Evolutionary conservation across 345 rosid species (phyloP).

Genomic region (Eucalyptus curtisii): DNA sequence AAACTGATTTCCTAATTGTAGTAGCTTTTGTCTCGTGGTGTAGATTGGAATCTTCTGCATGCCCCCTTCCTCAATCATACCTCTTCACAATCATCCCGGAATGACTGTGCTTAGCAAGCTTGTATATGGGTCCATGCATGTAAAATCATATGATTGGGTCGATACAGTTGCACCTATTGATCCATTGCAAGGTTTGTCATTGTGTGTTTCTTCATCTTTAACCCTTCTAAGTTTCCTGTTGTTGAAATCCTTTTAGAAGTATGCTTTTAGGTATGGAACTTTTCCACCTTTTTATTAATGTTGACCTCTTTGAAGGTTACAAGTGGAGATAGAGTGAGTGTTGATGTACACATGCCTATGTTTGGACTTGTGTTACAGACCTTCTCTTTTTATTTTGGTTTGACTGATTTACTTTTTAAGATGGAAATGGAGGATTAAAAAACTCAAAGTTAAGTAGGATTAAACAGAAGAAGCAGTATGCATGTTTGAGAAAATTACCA

Average conservation of each 20-base stretch:
- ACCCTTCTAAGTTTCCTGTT: not conserved
- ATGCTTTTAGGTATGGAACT: not conserved
- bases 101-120: constrained; percentile 98
- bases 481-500: not conserved
- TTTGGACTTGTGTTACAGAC: not conserved
- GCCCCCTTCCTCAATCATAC: constrained; percentile 60
- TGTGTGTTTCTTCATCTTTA: not conserved
- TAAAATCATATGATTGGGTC: constrained; percentile 80
- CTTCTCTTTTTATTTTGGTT: not conserved
- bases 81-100: constrained; percentile 73
- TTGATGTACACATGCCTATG: not conserved
- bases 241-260: not conserved
- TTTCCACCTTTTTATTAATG: not conserved
- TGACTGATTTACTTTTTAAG: not conserved
- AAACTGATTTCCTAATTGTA: not conserved
- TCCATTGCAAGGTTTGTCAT: constrained; percentile 46
- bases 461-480: not conserved
- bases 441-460: not conserved
- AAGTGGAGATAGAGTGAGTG: not conserved
- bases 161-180: constrained; percentile 34
- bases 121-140: constrained; percentile 78
- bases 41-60: constrained; percentile 98
- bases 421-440: not conserved
- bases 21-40: not conserved
- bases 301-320: not conserved